phyloP scores from a whole-genome alignment of 257 asterid species.

The Solanum okadae region DNA sequence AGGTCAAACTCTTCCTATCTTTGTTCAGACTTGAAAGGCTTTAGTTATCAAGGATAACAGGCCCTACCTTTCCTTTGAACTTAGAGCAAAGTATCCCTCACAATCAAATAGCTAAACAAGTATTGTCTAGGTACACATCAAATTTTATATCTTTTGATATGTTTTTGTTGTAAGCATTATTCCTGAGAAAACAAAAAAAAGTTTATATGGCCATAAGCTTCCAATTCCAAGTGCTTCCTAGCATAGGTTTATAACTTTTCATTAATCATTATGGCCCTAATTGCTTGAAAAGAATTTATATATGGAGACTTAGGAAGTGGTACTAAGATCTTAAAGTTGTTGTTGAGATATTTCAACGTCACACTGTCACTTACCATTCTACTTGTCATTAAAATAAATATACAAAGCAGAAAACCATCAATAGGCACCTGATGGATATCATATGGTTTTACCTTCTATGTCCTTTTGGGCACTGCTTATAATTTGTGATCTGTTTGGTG shows the following conservation, averaged over 20 bases:
- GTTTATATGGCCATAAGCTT: not conserved
- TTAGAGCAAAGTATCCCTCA: not conserved
- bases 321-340: not conserved
- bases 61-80: not conserved
- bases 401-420: not conserved
- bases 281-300: not conserved
- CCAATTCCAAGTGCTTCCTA: not conserved
- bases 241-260: not conserved
- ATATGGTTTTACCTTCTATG: not conserved
- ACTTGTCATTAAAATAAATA: not conserved
- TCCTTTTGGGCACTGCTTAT: not conserved
- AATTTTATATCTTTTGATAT: not conserved
- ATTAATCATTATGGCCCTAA: not conserved
- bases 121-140: not conserved
- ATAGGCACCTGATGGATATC: not conserved
- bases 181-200: slow-evolving; percentile 16
- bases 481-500: not conserved
- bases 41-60: not conserved
- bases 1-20: not conserved
- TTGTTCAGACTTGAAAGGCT: not conserved
- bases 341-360: not conserved
- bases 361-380: not conserved
- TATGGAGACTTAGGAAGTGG: not conserved
- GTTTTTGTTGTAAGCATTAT: slow-evolving; percentile 5
- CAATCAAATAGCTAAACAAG: not conserved